Evolutionary conservation across 2,329 filamentous ascomycete species (phyloP).

Genomic region (Hypoxylon sp.): DNA sequence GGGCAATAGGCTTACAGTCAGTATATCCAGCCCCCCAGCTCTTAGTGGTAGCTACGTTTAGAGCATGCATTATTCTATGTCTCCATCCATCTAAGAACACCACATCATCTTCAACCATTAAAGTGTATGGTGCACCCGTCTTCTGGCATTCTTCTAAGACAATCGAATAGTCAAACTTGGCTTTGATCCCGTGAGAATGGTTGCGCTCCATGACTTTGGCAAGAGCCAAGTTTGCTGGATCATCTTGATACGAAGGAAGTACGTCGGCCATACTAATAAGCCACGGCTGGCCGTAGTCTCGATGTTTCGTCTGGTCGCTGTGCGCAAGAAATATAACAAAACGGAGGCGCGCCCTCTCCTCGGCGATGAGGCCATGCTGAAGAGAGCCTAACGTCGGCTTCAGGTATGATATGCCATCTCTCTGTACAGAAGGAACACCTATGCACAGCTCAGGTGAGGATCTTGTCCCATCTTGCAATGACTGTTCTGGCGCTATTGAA

Average conservation of each 20-base stretch:
- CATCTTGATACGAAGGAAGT: conserved; percentile 34
- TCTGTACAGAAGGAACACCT: conserved; percentile 34
- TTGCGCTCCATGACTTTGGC: conserved; percentile 13
- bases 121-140: conserved; percentile 34
- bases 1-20: conserved; percentile 5
- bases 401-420: conserved; percentile 38
- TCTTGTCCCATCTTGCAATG: background rate
- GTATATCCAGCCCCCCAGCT: conserved; percentile 32
- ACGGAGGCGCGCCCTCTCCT: conserved; percentile 29
- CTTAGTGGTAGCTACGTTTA: conserved; percentile 27
- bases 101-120: conserved; percentile 44
- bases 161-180: conserved; percentile 41
- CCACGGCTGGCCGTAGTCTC: conserved; percentile 35
- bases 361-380: conserved; percentile 29
- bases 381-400: conserved; percentile 37
- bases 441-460: conserved; percentile 34
- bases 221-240: conserved; percentile 22
- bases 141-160: conserved; percentile 38
- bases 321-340: conserved; percentile 42
- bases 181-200: conserved; percentile 24
- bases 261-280: conserved; percentile 35
- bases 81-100: conserved; percentile 43
- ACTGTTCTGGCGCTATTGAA: background rate
- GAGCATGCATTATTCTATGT: conserved; percentile 32
- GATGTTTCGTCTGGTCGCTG: conserved; percentile 31